Evolutionary conservation across 371 early-diverging fungal species (phyloP), one percentile per base, ranked within the genome.

Genomic region (Mucor irregularis): DNA sequence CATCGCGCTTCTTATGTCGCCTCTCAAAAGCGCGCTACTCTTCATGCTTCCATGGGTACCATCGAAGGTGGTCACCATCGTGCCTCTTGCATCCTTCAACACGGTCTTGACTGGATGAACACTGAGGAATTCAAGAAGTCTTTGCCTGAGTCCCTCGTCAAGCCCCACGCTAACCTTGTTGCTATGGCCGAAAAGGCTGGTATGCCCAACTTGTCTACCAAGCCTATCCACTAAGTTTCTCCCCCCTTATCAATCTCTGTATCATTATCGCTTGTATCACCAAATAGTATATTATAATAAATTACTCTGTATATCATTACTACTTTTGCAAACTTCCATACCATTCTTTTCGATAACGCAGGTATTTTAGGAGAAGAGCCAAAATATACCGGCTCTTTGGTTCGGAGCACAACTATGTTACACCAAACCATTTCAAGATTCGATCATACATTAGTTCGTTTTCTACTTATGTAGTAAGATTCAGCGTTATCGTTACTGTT

Each of bases 1-100:
- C 82, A 82, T 54, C 80, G 82, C 24, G 82, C 80, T 47, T 64
- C 72, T n/a, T 82, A 82, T 42, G 55, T 62, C 33, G 62, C 56
- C 10, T 49, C 68, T 17, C 58, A 58, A 31, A 78, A 82, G 61
- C 73, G 82, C 26, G 74, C 71, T 19, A 82, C 82, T 8, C 60
- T 82, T n/a, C 82, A 82, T 56, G 82, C 73, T 26, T 78, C 72
- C 35, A 78, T 82, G 72, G 82, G 82, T 26, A 80, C 76, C n/a
- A 78, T 76, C 35, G 69, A 64, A 19, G 80, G 80, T 26, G 80
- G 82, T 9, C 72, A 76, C 45, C 68, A 76, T 51, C 78, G 82
- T 34, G 82, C 80, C 29, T 54, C 63, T n/a, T 69, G 65, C 21
- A 78, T 82, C 22, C 68, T 82, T 56, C 82, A 82, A 42, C 82